Base-by-base conservation (phyloP, 495 filamentous ascomycete species). In the Podospora bellae-mahoneyi region DNA sequence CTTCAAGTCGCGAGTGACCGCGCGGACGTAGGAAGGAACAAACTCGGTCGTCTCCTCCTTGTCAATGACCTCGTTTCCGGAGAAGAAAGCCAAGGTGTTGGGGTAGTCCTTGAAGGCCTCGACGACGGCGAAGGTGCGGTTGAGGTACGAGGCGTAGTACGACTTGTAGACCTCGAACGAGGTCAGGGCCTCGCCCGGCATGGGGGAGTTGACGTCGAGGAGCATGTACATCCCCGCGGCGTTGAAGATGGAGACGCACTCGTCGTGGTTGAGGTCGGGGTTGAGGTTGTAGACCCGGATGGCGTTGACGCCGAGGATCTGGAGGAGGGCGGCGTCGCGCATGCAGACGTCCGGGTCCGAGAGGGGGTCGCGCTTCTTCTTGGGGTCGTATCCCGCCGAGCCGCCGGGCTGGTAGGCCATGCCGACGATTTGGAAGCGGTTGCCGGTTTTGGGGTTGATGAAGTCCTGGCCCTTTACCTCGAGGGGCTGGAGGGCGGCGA, bases 361-460 rank as follows among this genome's bases (percentile, higher is more conserved):
- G 62, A 98, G 83, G 61, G 94, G 89, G 77, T 98, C 94, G 57
- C 82, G 76, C 15, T 83, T 82, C 20, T 74, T 68, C 7, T 76
- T 80, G 10, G 86, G 84, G 71, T 88, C 84, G 80, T 96, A 97
- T 57, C 87, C 94, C n/a, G 87, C 83, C 64, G 89, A 86, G 75
- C 94, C 94, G 73, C 93, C 94, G 30, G 94, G 94, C 81, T 98
- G 94, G 81, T 97, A 97, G 82, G 93, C 94, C 64, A 96, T 87
- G 73, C 94, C 94, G 60, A 98, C 84, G 66, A 98, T 88, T 81
- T 95, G 89, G 82, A 97, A 91, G 61, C 92, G 88, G 73, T 93
- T 86, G 60, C 88, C 87, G 13, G 89, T 93, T 64, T 88, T 82
- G 58, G 86, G 85, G 81, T 97, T 91, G 75, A 97, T 86, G 77